These are phyloP conservation scores for Cryptococcus jaspeensis DNA, from an alignment of 1,284 basidiomycete genomes.

Conservation along the genomic window DNA sequence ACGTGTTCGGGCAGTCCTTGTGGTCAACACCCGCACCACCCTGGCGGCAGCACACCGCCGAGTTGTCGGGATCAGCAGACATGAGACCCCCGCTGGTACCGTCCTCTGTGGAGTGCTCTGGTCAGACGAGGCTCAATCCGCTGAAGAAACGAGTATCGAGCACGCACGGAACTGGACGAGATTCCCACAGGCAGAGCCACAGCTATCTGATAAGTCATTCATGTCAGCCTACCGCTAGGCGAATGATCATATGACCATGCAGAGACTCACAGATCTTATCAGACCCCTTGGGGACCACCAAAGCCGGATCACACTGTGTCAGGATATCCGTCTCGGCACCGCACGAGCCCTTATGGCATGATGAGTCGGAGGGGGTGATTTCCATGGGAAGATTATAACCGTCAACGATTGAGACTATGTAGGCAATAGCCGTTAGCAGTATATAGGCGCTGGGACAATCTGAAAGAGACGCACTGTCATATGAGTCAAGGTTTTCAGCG, in stretches of 20 bases:
- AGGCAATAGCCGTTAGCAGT: too few relatives aligned
- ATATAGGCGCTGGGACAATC: too few relatives aligned
- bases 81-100: conserved; percentile 2
- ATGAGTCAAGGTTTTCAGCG: conserved; percentile 12
- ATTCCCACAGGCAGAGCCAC: conserved; percentile 20
- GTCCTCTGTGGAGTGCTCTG: too few relatives aligned
- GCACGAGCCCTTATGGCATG: conserved; percentile 18
- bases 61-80: conserved; percentile 15
- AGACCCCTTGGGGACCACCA: conserved; percentile 22
- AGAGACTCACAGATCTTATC: conserved; percentile 23
- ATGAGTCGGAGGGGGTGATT: conserved; percentile 17
- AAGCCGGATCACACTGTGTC: conserved; percentile 23
- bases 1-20: conserved; percentile 15
- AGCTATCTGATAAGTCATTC: conserved; percentile 13
- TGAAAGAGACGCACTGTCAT: conserved; percentile 21
- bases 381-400: conserved; percentile 29
- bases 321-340: conserved; percentile 24
- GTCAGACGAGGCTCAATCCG: too few relatives aligned
- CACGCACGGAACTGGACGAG: conserved; percentile 20
- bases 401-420: conserved; percentile 30
- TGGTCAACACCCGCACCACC: conserved; percentile 1
- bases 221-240: background rate
- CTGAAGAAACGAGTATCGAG: too few relatives aligned
- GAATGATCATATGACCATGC: background rate
- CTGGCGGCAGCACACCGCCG: conserved; percentile 19